Percentiles rank a stretch among this genome's conserved stretches.
Conservation (phyloP, 177 flowering plant genomes). For the Vitis hybrid region DNA sequence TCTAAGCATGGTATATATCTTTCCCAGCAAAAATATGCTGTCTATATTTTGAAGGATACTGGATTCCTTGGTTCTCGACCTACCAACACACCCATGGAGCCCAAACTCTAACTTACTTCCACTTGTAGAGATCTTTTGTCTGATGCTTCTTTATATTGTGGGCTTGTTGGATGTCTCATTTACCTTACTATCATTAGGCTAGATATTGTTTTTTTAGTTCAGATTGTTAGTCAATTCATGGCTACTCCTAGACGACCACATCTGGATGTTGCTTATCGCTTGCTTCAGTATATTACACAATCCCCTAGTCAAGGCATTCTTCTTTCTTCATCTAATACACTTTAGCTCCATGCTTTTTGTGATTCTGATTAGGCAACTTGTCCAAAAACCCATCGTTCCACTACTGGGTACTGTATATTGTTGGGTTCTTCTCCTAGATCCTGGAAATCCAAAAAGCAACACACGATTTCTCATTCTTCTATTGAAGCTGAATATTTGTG, state of each 20-base stretch:
- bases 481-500: slow-evolving; percentile 5
- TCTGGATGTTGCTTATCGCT: background rate
- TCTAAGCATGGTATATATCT: no score
- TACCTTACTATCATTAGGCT: slow-evolving; percentile 3
- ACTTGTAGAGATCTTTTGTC: no score
- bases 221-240: slow-evolving; percentile 1
- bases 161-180: background rate
- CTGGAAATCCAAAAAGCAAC: slow-evolving; percentile 1
- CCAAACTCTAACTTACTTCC: no score
- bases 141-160: background rate
- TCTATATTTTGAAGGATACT: no score
- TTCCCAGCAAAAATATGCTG: no score
- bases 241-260: background rate
- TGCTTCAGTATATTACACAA: background rate
- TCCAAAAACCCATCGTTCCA: background rate
- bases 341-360: background rate
- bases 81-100: no score
- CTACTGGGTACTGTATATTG: background rate
- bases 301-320: background rate
- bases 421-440: background rate
- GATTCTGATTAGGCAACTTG: slow-evolving; percentile 2
- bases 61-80: no score
- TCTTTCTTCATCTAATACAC: background rate
- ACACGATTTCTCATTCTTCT: background rate
- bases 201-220: background rate